Evolutionary conservation across 768 basidiomycete genomes (phyloP), one percentile per base, ranked within the genome.

Genomic region (Lactarius indigo): DNA sequence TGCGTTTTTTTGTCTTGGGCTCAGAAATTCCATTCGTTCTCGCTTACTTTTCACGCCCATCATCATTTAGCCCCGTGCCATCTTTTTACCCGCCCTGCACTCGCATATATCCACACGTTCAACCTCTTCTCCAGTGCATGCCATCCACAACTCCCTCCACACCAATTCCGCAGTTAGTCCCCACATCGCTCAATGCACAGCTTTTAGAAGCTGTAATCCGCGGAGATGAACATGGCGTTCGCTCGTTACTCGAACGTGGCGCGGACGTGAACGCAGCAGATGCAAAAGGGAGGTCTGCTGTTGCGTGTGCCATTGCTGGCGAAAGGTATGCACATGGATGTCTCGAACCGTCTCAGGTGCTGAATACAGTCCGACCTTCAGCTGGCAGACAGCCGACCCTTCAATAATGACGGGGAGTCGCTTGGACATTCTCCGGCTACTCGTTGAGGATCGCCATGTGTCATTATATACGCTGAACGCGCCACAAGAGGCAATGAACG

Each of bases 381-480:
- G 89, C 69, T 91, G 89, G 90, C 81, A 86, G 71, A 79, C 85
- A 59, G 76, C 87, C 60, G 84, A 90, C 84, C 83, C 87, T 84
- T 87, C 85, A 3, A 86, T 85, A 69, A 80, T 85, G 80, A 85
- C 85, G 0, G 75, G 76, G 59, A 79, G 77, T 68, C 87, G 89
- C 50, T 78, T 91, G 59, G 76, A 81, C 52, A 80, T 84, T 54
- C 82, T 92, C 64, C 82, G 82, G 63, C 78, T 81, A 20, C 78
- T 91, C 30, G 76, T 87, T 18, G 76, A 74, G 10, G 86, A 86
- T 64, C 81, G 83, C 2, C 80, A 86, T 57, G 82, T 88, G 15
- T 87, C 89, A 12, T 79, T 93, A 17, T 83, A 83, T 73, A 87
- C 88, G 20, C 78, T 93, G 50, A 92, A 93, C 74, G 85, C 87